Percentiles rank a stretch among this genome's conserved stretches.
Evolutionary conservation across 1,139 yeast species (phyloP).

Genomic region (Scheffersomyces quercinus): DNA sequence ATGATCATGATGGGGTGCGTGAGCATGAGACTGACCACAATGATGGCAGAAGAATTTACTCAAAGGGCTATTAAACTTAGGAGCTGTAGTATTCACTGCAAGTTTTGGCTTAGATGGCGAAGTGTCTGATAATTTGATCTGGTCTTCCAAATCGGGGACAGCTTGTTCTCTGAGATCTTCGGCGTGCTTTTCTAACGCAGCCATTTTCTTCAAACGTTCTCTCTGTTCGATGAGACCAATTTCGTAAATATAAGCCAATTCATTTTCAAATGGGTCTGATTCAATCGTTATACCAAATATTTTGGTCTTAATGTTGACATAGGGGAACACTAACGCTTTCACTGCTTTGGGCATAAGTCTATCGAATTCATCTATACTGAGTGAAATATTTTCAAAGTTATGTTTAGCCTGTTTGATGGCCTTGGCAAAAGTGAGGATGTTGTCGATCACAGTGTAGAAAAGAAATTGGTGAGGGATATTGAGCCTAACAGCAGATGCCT

Average conservation of each 20-base stretch:
- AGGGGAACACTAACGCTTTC: constrained; percentile 31
- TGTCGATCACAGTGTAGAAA: constrained; percentile 67
- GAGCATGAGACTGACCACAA: neutral
- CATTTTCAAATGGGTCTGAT: constrained; percentile 46
- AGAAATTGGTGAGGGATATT: constrained; percentile 62
- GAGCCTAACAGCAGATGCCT: constrained; percentile 31
- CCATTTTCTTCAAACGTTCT: constrained; percentile 29
- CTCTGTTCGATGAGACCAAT: constrained; percentile 40
- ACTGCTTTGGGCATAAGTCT: constrained; percentile 35
- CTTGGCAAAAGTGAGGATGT: constrained; percentile 60
- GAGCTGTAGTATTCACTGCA: neutral
- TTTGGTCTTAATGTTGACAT: constrained; percentile 29
- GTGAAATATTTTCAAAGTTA: constrained; percentile 47
- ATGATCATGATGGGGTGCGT: neutral
- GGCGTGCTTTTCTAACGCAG: constrained; percentile 28
- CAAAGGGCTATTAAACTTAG: constrained; percentile 12
- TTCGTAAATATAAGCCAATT: constrained; percentile 38
- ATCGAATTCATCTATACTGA: constrained; percentile 38
- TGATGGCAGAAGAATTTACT: constrained; percentile 5
- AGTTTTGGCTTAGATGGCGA: neutral
- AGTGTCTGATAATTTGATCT: constrained; percentile 11
- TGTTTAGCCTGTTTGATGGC: constrained; percentile 54
- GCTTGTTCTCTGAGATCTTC: constrained; percentile 13
- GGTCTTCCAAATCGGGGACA: constrained; percentile 14
- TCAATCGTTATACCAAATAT: constrained; percentile 40